Percentiles rank a stretch among this genome's conserved stretches.
Evolutionary conservation across 2,329 filamentous ascomycete genomes (phyloP).

Genomic region (Coniella lustricola): DNA sequence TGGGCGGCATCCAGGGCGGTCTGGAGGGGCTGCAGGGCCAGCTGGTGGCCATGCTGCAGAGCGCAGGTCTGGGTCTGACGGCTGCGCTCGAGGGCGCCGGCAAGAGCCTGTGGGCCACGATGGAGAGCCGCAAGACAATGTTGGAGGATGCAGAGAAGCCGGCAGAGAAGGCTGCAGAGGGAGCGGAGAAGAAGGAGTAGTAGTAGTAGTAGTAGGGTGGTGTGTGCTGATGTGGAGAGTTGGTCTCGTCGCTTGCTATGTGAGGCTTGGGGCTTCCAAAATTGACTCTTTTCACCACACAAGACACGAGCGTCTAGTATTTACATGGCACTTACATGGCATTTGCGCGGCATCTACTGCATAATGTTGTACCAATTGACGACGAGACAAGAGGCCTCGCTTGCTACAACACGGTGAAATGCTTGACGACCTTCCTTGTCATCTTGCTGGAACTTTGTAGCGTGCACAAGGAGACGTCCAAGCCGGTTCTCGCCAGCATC

Average conservation of each 20-base stretch:
- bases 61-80: constrained; percentile 70
- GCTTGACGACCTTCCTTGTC: too few species aligned
- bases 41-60: constrained; percentile 74
- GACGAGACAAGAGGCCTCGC: background rate
- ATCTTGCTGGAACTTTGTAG: too few species aligned
- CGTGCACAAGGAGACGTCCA: too few species aligned
- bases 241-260: too few species aligned
- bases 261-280: too few species aligned
- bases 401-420: too few species aligned
- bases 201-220: background rate
- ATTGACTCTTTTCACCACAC: too few species aligned
- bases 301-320: too few species aligned
- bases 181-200: constrained; percentile 23
- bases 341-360: background rate
- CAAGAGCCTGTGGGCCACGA: constrained; percentile 77
- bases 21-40: constrained; percentile 74
- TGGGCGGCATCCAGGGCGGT: constrained; percentile 72
- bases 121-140: constrained; percentile 75
- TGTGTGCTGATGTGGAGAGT: too few species aligned
- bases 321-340: too few species aligned
- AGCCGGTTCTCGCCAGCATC: too few species aligned
- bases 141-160: constrained; percentile 63
- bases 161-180: constrained; percentile 22
- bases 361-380: background rate
- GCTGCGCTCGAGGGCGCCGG: constrained; percentile 71